Evolutionary conservation across 1,284 basidiomycete genomes (phyloP), one percentile per base, ranked within the genome.

Genomic region (Cystobasidium slooffiae): DNA sequence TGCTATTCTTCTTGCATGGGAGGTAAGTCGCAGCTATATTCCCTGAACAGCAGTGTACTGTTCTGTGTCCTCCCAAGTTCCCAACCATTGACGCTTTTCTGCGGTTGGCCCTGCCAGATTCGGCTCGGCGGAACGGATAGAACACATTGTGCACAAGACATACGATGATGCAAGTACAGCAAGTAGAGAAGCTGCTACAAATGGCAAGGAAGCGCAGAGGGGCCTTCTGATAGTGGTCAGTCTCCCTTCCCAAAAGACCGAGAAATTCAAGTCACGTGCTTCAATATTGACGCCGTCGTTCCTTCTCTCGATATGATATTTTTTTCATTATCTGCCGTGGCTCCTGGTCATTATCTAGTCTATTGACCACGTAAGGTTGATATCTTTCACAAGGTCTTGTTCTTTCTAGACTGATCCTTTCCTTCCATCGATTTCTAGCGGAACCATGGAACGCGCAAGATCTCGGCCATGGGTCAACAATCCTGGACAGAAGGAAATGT

Each of bases 371-470:
- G 70, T 73, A 64, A 16, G 47, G 1, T 5, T 53, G 4, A n/a
- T 31, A 12, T 41, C 1, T 12, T 68, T 31, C 31, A 31, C 31
- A 31, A 31, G 31, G 1, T 43, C 47, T 9, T 20, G 2, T 49
- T 63, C 59, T 6, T 24, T 22, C 20, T n/a, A 24, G n/a, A 37
- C 41, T 37, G 6, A 49, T 59, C 44, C 39, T 49, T 22, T 22
- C 20, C 22, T 47, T 24, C 20, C 22, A 37, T 24, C 24, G 12
- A 12, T 10, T n/a, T 46, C 14, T 52, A 73, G 70, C 70, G 70
- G 18, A 73, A 73, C 22, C 70, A 73, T 51, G 70, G 70, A n/a
- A 73, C 70, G 16, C 61, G 70, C n/a, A 73, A 66, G 53, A 59
- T 66, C 22, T 56, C 62, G 9, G 46, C 39, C 7, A 66, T 49